Percentiles rank a stretch among this genome's conserved stretches.
Evolutionary conservation across 257 asterid genomes (phyloP).

Genomic region (Osmanthus fragrans): DNA sequence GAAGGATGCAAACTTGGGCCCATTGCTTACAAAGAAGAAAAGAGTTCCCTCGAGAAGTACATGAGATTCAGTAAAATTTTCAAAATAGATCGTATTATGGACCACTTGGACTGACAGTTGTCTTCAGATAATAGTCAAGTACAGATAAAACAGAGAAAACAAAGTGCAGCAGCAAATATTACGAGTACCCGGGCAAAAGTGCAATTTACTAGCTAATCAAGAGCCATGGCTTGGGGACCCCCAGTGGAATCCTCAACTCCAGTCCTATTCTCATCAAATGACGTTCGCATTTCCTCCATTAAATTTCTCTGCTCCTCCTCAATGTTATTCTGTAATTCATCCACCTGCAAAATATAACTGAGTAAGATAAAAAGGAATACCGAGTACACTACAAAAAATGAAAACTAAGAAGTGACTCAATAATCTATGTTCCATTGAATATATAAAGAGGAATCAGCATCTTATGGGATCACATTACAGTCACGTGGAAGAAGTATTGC

Average conservation of each 20-base stretch:
- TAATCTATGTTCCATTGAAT: neutral
- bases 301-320: slow-evolving; percentile 85
- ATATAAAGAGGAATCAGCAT: neutral
- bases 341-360: slow-evolving; percentile 57
- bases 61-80: neutral
- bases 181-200: slow-evolving; percentile 6
- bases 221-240: slow-evolving; percentile 73
- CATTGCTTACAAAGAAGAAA: neutral
- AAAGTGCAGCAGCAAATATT: slow-evolving; percentile 6
- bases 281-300: slow-evolving; percentile 79
- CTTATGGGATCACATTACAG: neutral
- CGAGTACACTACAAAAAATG: neutral
- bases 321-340: slow-evolving; percentile 85
- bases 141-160: neutral
- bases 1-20: neutral
- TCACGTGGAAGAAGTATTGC: neutral
- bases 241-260: slow-evolving; percentile 56
- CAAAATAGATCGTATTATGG: neutral
- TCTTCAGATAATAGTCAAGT: neutral
- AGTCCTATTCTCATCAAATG: slow-evolving; percentile 66
- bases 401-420: neutral
- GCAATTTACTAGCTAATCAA: slow-evolving; percentile 51
- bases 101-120: neutral
- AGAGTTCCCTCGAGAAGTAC: neutral
- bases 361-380: slow-evolving; percentile 13